These are phyloP conservation scores for Pochonia chlamydosporia DNA, from an alignment of 2,329 filamentous ascomycete genomes.

Conservation along the genomic window DNA sequence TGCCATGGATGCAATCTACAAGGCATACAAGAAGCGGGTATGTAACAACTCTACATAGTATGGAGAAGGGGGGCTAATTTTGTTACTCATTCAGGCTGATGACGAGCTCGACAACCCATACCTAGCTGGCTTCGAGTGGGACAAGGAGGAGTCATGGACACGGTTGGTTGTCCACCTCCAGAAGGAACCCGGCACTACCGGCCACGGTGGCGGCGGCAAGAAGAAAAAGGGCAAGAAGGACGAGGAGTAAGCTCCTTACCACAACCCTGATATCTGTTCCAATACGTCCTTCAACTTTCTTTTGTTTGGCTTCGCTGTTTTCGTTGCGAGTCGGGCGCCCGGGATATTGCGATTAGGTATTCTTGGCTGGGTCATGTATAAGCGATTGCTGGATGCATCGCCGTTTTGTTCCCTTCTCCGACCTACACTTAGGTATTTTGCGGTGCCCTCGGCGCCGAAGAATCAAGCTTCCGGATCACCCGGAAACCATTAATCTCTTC, in stretches of 20 bases:
- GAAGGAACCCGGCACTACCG: slow-evolving; percentile 55
- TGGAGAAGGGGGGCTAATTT: background rate
- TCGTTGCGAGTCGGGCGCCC: slow-evolving; percentile 33
- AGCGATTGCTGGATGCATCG: slow-evolving; percentile 20
- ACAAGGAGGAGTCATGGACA: slow-evolving; percentile 87
- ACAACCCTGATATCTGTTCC: slow-evolving; percentile 30
- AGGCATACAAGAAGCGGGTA: slow-evolving; percentile 95
- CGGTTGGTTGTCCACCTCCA: slow-evolving; percentile 81
- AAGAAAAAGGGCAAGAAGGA: slow-evolving; percentile 72
- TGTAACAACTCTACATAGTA: slow-evolving; percentile 22
- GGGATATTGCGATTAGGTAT: slow-evolving; percentile 40
- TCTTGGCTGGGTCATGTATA: slow-evolving; percentile 25
- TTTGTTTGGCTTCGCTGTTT: slow-evolving; percentile 33
- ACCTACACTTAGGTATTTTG: slow-evolving; percentile 2
- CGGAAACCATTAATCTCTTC: background rate
- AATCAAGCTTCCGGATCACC: slow-evolving; percentile 1
- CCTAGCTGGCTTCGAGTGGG: slow-evolving; percentile 94
- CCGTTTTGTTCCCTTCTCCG: slow-evolving; percentile 15
- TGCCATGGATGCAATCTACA: slow-evolving; percentile 90
- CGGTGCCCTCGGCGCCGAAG: background rate
- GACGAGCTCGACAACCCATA: slow-evolving; percentile 85
- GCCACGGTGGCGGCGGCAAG: slow-evolving; percentile 40
- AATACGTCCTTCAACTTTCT: slow-evolving; percentile 31
- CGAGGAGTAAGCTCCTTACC: slow-evolving; percentile 30
- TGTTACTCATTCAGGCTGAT: slow-evolving; percentile 56